Evolutionary conservation across 257 asterid species (phyloP), one percentile per base, ranked within the genome.

Genomic region (Voacanga thouarsii): DNA sequence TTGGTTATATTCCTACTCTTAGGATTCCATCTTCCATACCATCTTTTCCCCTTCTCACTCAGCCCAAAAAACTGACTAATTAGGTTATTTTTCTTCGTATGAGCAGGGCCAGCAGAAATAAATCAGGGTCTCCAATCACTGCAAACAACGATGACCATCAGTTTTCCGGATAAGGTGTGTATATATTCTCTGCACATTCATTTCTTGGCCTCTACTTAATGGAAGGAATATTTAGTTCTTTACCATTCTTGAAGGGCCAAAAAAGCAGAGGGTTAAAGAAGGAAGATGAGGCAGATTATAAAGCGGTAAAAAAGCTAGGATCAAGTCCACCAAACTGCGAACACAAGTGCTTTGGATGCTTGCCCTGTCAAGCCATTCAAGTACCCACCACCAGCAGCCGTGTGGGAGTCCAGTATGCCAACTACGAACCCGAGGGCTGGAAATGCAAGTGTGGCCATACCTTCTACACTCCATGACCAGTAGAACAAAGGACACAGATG

Each of bases 361-460:
- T 66, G 85, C 98, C 98, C 21, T 94, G 99, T 79, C 89, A 90
- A 72, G 90, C 98, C 77, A 89, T 91, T 77, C 96, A 92, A 72
- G 97, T 94, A 71, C 99, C 98, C n/a, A 53, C 77, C 18, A 73
- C 66, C 50, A 33, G 18, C 47, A 41, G 14, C 21, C 61, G 64
- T 21, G 47, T 28, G 21, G 77, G 77, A 28, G 79, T 89, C 19
- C 95, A 88, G 76, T 94, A 92, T 88, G 89, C 99, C 5, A 92
- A 92, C 50, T 94, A 94, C 80, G 91, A 91, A 74, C 98, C 99
- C 0, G 99, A 94, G 85, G 97, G 96, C 12, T 92, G 99, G 99
- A 92, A 89, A 78, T 94, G 99, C 94, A 94, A 94, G 83, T 94
- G 99, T 82, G 99, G 99, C 12, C 90, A 89, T 2, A 76, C 89